A percentile compares a stretch with the other conserved stretches of the same genome.
These are phyloP conservation scores for Lasiosphaeriaceae sp. DNA, from an alignment of 495 filamentous ascomycete species.

Conservation along the genomic window DNA sequence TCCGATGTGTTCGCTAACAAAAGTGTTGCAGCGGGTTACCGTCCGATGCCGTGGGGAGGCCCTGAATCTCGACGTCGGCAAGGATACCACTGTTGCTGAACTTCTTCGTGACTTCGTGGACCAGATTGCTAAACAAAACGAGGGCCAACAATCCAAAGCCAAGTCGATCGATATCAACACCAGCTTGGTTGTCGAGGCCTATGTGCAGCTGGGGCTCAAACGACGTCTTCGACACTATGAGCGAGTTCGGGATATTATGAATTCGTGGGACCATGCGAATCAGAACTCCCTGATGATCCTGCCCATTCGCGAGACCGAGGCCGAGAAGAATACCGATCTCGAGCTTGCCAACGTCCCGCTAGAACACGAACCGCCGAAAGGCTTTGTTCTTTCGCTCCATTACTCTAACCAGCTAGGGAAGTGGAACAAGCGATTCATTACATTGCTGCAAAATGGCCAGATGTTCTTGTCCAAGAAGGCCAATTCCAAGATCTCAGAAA, in stretches of 20 bases:
- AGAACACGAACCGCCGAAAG: constrained; percentile 50
- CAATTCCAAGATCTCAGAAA: constrained; percentile 46
- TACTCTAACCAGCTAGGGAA: constrained; percentile 74
- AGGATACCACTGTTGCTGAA: constrained; percentile 70
- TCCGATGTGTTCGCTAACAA: neutral
- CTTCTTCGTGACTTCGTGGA: constrained; percentile 58
- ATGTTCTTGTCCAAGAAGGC: constrained; percentile 69
- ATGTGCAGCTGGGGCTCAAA: constrained; percentile 71
- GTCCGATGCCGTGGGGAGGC: constrained; percentile 63
- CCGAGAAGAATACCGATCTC: constrained; percentile 36
- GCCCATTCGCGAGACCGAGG: too few species aligned
- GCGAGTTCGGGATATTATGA: constrained; percentile 80
- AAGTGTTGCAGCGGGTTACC: constrained; percentile 47
- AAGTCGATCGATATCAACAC: constrained; percentile 55
- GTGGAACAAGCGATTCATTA: constrained; percentile 86
- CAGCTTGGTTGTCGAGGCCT: constrained; percentile 72
- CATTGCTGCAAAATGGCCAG: constrained; percentile 69
- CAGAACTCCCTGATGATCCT: constrained; percentile 64
- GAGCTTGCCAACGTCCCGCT: constrained; percentile 50
- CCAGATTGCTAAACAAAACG: constrained; percentile 13
- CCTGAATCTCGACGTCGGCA: constrained; percentile 62
- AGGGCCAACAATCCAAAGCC: constrained; percentile 28
- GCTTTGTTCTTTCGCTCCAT: constrained; percentile 65
- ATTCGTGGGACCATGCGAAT: constrained; percentile 80
- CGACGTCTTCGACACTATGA: constrained; percentile 84